phyloP scores from a whole-genome alignment of 129 eudicot species.

The Artemisia argyi region DNA sequence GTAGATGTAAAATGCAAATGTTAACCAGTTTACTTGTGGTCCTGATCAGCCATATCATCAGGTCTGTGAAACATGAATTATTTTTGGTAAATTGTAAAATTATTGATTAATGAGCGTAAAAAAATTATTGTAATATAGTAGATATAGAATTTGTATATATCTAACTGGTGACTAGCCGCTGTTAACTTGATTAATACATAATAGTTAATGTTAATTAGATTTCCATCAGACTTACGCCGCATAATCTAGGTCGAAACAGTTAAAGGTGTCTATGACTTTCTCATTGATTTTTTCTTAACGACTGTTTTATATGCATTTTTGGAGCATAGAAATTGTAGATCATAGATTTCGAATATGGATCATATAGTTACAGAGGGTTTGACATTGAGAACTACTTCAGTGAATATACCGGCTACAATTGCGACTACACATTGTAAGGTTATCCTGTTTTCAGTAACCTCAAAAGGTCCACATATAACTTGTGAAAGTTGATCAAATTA shows the following conservation, averaged over 20 bases:
- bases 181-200: not conserved
- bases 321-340: slow-evolving; percentile 75
- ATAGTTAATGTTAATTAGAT: no score
- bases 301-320: slow-evolving; percentile 14
- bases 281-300: slow-evolving; percentile 4
- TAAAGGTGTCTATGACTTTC: not conserved
- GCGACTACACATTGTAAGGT: slow-evolving; percentile 89
- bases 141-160: not conserved
- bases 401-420: slow-evolving; percentile 95
- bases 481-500: not conserved
- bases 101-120: not conserved
- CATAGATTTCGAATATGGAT: slow-evolving; percentile 96
- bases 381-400: slow-evolving; percentile 96
- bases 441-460: slow-evolving; percentile 13
- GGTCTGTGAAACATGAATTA: slow-evolving; percentile 37
- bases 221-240: no score
- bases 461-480: not conserved
- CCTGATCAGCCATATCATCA: slow-evolving; percentile 94
- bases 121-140: not conserved
- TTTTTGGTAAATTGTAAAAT: not conserved
- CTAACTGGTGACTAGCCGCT: slow-evolving; percentile 1
- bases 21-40: slow-evolving; percentile 74
- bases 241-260: no score
- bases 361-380: slow-evolving; percentile 91
- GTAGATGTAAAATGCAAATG: slow-evolving; percentile 87